Evolutionary conservation across 805 yeast genomes (phyloP), one percentile per base, ranked within the genome.

Genomic region (Kuraishia molischiana): DNA sequence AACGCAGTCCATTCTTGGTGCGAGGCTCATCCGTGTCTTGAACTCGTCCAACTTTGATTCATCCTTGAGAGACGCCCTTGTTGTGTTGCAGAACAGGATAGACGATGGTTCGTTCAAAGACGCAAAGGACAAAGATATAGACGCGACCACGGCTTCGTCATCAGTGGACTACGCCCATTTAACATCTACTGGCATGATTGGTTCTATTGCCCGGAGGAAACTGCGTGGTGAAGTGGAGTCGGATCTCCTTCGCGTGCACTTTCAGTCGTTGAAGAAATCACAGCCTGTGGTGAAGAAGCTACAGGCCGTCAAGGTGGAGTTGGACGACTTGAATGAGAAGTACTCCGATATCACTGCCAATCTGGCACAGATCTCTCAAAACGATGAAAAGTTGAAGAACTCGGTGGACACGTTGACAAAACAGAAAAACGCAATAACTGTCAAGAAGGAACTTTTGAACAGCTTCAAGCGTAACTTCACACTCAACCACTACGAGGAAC

Each of bases 401-500:
- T 42, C 43, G 17, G 47, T 56, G 4, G 40, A 37, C 1, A 36
- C 37, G 2, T 48, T 68, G 29, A 54, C 51, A 35, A 39, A 50
- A 5, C 53, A 65, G 24, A 60, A 59, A 37, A 53, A 53, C 15
- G 34, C 56, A n/a, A 38, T 69, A 21, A 51, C 49, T n/a, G 42
- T 79, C 35, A 75, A 79, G 47, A 77, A 72, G 49, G 54, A 64
- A 28, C 49, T 84, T 1, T 54, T 84, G 30, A 47, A 56, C 1
- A 66, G 69, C 21, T 73, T 82, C 46, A 75, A 77, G 43, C 64
- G 68, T 3, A 72, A 72, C 40, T 85, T 83, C 51, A 74, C 89
- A 0, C 55, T 90, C 32, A 71, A 70, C 32, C 89, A 79, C 42
- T 72, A 74, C 40, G 97, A 90, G 46, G 79, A 76, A 33, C 81